Conservation (phyloP, 2,329 filamentous ascomycete species). For the Nectriaceae sp. region DNA sequence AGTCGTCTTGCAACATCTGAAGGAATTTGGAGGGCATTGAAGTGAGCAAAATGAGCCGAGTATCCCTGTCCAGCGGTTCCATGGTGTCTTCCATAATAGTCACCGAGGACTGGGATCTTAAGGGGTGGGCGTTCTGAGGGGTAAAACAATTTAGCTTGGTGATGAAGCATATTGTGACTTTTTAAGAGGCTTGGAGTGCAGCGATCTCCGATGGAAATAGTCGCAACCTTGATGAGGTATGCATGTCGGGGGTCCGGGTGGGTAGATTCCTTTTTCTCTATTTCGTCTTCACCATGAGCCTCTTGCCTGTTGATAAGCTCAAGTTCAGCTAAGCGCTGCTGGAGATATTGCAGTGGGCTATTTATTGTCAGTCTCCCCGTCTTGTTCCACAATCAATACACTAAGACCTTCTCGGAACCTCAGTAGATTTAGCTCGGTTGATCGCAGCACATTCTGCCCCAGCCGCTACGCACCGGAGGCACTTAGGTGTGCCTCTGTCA, state of each 20-base stretch:
- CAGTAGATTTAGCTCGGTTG: constrained; percentile 12
- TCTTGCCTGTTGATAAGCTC: too few species aligned
- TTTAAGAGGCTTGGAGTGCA: background rate
- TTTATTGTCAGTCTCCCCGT: background rate
- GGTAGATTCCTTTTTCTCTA: background rate
- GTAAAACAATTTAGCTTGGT: constrained; percentile 22
- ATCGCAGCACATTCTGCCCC: constrained; percentile 14
- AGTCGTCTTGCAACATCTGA: constrained; percentile 17
- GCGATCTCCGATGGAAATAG: background rate
- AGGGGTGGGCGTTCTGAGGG: constrained; percentile 23
- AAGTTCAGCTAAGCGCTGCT: background rate
- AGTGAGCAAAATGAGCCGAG: constrained; percentile 4
- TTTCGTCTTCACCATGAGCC: too few species aligned
- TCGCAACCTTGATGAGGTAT: background rate
- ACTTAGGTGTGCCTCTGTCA: constrained; percentile 15
- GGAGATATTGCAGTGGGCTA: background rate
- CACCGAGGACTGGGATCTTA: constrained; percentile 20
- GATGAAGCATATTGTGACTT: constrained; percentile 1
- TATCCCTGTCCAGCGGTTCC: constrained; percentile 11
- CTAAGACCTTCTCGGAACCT: constrained; percentile 13
- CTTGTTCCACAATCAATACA: background rate
- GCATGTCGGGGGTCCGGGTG: background rate
- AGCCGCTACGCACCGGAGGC: constrained; percentile 13
- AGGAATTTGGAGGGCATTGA: constrained; percentile 14
- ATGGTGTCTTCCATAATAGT: constrained; percentile 14